A percentile compares a stretch with the other conserved stretches of the same genome.
Evolutionary conservation across 2,329 filamentous ascomycete species (phyloP).

Genomic region (Pseudogymnoascus sp.): DNA sequence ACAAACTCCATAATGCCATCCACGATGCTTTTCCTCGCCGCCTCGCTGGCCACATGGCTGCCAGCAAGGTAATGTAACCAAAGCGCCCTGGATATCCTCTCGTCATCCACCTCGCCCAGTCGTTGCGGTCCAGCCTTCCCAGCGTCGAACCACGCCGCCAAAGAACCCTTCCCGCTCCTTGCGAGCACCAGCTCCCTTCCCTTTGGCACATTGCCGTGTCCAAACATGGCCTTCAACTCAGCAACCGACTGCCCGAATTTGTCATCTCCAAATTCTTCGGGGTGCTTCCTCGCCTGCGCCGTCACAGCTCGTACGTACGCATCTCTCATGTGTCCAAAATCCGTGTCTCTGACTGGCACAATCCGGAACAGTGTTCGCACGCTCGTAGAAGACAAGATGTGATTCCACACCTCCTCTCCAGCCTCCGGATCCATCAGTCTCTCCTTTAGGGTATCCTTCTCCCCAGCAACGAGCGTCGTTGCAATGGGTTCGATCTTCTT

Average conservation of each 20-base stretch:
- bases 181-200: conserved; percentile 68
- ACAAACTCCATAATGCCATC: conserved; percentile 85
- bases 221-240: conserved; percentile 76
- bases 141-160: conserved; percentile 62
- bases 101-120: conserved; percentile 70
- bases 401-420: conserved; percentile 68
- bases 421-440: conserved; percentile 62
- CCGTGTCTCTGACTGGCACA: conserved; percentile 85
- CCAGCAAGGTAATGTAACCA: conserved; percentile 91
- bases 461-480: conserved; percentile 73
- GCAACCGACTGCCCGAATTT: conserved; percentile 67
- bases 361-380: conserved; percentile 77
- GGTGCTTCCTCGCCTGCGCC: conserved; percentile 54
- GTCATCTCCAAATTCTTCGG: conserved; percentile 57
- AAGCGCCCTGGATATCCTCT: conserved; percentile 70
- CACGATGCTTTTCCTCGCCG: conserved; percentile 72
- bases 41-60: conserved; percentile 77
- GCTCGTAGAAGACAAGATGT: conserved; percentile 57
- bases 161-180: conserved; percentile 55
- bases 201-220: conserved; percentile 73
- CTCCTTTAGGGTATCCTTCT: conserved; percentile 66
- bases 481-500: conserved; percentile 69
- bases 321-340: conserved; percentile 87
- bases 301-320: conserved; percentile 84
- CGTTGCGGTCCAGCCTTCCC: conserved; percentile 40